These are phyloP conservation scores for Primulina tabacum DNA, from an alignment of 257 asterid genomes.

Conservation along the genomic window DNA sequence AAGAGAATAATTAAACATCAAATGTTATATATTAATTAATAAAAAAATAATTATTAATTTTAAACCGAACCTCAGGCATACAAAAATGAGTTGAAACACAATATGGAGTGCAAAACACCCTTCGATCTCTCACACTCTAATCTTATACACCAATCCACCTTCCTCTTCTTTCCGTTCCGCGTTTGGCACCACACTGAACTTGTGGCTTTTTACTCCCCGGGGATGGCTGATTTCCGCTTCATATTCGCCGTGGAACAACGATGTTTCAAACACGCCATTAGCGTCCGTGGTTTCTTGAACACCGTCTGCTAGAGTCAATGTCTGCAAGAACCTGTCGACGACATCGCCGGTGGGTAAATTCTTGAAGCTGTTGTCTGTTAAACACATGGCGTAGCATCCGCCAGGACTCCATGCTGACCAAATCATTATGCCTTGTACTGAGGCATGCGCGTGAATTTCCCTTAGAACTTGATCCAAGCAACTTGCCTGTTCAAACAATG, in stretches of 20 bases:
- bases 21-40: no score
- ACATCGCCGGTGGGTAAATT: slow-evolving; percentile 54
- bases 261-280: slow-evolving; percentile 38
- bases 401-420: slow-evolving; percentile 57
- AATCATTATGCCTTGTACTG: slow-evolving; percentile 39
- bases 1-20: no score
- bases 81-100: no score
- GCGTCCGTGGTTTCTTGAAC: slow-evolving; percentile 31
- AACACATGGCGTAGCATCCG: slow-evolving; percentile 62
- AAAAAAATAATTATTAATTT: no score
- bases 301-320: slow-evolving; percentile 14
- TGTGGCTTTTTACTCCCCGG: background rate
- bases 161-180: background rate
- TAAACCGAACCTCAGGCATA: no score
- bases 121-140: background rate
- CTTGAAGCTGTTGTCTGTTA: slow-evolving; percentile 50
- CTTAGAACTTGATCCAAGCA: slow-evolving; percentile 44
- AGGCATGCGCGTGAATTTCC: slow-evolving; percentile 47
- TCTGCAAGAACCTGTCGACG: slow-evolving; percentile 33
- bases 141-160: background rate
- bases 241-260: slow-evolving; percentile 58
- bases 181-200: slow-evolving; percentile 7
- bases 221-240: slow-evolving; percentile 38
- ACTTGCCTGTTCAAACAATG: slow-evolving; percentile 25
- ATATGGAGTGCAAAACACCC: no score